Evolutionary conservation across 2,329 filamentous ascomycete genomes (phyloP).

Genomic region (Pleomassaria siparia): DNA sequence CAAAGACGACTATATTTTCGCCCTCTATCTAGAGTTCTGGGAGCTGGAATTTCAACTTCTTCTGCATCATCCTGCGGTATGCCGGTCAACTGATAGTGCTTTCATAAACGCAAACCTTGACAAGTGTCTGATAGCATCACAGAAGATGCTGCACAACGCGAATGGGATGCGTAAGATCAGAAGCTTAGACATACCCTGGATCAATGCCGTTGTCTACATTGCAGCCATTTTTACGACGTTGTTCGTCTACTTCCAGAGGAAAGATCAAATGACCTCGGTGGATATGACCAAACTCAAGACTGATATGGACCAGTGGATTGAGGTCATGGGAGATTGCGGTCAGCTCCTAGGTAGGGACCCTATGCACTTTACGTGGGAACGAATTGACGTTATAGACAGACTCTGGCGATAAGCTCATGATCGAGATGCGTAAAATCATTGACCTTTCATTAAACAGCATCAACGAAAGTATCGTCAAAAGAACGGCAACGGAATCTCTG

Average conservation of each 20-base stretch:
- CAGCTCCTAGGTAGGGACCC: slow-evolving; percentile 62
- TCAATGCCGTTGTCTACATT: slow-evolving; percentile 70
- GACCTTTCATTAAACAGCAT: slow-evolving; percentile 52
- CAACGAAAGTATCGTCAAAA: slow-evolving; percentile 47
- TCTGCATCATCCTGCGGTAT: slow-evolving; percentile 57
- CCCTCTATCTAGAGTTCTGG: slow-evolving; percentile 53
- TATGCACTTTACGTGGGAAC: not conserved
- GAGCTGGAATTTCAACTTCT: slow-evolving; percentile 53
- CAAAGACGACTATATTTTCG: slow-evolving; percentile 52
- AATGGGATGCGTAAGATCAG: slow-evolving; percentile 63
- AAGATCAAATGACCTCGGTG: slow-evolving; percentile 59
- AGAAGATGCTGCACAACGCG: slow-evolving; percentile 64
- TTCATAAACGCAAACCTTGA: slow-evolving; percentile 58
- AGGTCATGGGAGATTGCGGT: slow-evolving; percentile 67
- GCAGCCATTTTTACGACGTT: slow-evolving; percentile 73
- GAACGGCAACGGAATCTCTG: slow-evolving; percentile 47
- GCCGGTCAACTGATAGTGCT: slow-evolving; percentile 56
- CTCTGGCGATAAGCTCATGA: slow-evolving; percentile 51
- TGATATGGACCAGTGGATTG: slow-evolving; percentile 71
- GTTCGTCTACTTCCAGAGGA: slow-evolving; percentile 68
- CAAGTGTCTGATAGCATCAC: slow-evolving; percentile 66
- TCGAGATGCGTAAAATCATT: slow-evolving; percentile 53
- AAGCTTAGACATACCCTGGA: slow-evolving; percentile 77
- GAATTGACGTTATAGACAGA: slow-evolving; percentile 33
- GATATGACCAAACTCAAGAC: slow-evolving; percentile 62